Percentiles rank a stretch among this genome's conserved stretches.
phyloP scores from a whole-genome alignment of 768 basidiomycete species.

The Trametes villosa region DNA sequence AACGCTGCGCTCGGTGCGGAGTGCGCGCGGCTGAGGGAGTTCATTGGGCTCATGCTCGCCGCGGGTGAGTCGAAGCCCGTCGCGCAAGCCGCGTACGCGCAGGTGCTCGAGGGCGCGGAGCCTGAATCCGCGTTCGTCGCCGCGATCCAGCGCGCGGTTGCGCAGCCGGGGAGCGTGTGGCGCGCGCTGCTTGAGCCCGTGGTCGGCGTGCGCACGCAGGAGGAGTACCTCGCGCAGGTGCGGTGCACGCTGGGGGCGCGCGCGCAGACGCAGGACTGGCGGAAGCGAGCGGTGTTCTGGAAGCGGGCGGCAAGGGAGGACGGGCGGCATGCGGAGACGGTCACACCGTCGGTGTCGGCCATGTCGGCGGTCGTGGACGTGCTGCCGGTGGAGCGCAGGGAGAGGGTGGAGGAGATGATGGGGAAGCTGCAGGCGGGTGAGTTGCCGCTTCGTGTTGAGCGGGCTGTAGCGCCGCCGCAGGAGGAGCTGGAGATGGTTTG shows the following conservation, averaged over 20 bases:
- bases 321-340: constrained; percentile 19
- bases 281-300: constrained; percentile 29
- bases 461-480: too few species aligned
- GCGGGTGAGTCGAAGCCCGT: constrained; percentile 23
- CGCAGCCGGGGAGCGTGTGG: constrained; percentile 25
- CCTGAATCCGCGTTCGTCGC: constrained; percentile 28
- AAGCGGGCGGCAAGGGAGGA: constrained; percentile 25
- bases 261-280: constrained; percentile 24
- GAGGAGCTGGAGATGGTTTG: neutral
- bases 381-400: constrained; percentile 8
- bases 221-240: constrained; percentile 33
- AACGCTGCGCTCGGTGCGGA: constrained; percentile 17
- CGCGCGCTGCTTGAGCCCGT: constrained; percentile 30
- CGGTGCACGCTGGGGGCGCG: constrained; percentile 30
- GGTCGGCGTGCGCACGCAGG: constrained; percentile 26
- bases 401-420: constrained; percentile 14
- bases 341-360: constrained; percentile 31
- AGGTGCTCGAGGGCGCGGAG: constrained; percentile 18
- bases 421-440: constrained; percentile 4
- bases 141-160: constrained; percentile 24
- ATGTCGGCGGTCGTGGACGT: constrained; percentile 24
- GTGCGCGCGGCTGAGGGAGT: constrained; percentile 21
- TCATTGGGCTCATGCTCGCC: constrained; percentile 24
- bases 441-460: constrained; percentile 2
- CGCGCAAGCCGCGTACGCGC: constrained; percentile 16